Conservation (phyloP, 2,329 filamentous ascomycete genomes). For the Cercospora sojina region DNA sequence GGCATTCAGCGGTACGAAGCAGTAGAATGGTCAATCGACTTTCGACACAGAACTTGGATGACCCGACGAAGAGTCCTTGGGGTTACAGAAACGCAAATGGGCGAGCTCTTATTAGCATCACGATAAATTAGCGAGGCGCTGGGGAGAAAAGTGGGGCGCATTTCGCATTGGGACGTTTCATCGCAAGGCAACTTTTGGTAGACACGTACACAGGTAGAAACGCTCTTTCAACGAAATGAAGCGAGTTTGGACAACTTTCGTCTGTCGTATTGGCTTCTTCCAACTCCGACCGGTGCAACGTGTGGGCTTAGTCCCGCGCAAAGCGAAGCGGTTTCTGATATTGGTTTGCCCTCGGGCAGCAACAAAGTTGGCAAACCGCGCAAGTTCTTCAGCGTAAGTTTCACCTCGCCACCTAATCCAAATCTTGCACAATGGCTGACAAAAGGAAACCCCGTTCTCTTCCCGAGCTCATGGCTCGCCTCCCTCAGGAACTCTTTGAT, state of each 20-base stretch:
- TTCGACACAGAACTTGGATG: background rate
- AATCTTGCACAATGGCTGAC: background rate
- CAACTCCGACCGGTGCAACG: background rate
- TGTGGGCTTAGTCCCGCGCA: background rate
- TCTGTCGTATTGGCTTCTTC: background rate
- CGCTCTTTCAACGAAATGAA: background rate
- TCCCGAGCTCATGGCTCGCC: background rate
- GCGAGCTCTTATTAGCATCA: background rate
- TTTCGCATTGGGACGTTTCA: background rate
- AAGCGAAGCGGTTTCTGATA: background rate
- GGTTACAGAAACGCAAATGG: background rate
- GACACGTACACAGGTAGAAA: background rate
- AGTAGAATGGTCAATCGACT: slow-evolving; percentile 1
- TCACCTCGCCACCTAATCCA: background rate
- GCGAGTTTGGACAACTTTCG: background rate
- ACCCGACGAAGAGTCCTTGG: background rate
- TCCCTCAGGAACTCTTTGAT: background rate
- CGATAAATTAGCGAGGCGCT: slow-evolving; percentile 3
- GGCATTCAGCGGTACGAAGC: slow-evolving; percentile 34
- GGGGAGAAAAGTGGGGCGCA: background rate
- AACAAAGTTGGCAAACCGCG: background rate
- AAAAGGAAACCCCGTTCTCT: background rate
- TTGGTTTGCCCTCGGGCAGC: background rate
- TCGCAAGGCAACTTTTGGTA: background rate
- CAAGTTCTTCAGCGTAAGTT: background rate